Evolutionary conservation across 2,329 filamentous ascomycete genomes (phyloP), one percentile per base, ranked within the genome.

Genomic region (Fusarium sambucinum): DNA sequence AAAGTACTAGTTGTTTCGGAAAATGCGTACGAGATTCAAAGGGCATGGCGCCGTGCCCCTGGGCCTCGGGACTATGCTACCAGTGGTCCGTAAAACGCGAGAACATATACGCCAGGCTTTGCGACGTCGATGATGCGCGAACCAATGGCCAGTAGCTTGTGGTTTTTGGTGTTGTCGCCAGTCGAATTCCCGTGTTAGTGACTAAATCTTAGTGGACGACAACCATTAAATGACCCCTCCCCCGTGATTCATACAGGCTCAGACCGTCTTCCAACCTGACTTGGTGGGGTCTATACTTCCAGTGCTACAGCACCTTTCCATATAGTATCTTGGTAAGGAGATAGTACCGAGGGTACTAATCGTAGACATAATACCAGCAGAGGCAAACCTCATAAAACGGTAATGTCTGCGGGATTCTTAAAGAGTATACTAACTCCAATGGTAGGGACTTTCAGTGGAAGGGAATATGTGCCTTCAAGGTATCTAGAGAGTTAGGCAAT

Each of bases 1-100:
- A 27, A 17, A 30, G n/a, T n/a, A 21, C 6, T 21, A 19, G 42
- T 32, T 23, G 40, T 50, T 47, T 53, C 27, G 44, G 32, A 58
- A 48, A 63, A 53, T 38, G 74, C 75, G 48, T 73, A 77, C 76
- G 63, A 59, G 71, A 57, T 60, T 69, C 66, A 45, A 69, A 66
- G 57, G 74, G 66, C 74, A 77, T 77, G 66, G 69, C 72, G 66
- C 66, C 63, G 48, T 50, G 27, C 27, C 27, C 27, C 27, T 27
- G 47, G 35, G 57, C 59, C 66, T 62, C 55, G 50, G 59, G 51
- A 38, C 50, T 27, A 57, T 55, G 54, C 46, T 54, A 55, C 35
- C 38, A 51, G n/a, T 51, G 40, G 41, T 41, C 55, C 40, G 48
- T 50, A 41, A 19, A 46, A 37, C 29, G 29, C 38, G 27, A 33